These are phyloP conservation scores for Penicillium paneum DNA, from an alignment of 2,329 filamentous ascomycete species.

Conservation along the genomic window DNA sequence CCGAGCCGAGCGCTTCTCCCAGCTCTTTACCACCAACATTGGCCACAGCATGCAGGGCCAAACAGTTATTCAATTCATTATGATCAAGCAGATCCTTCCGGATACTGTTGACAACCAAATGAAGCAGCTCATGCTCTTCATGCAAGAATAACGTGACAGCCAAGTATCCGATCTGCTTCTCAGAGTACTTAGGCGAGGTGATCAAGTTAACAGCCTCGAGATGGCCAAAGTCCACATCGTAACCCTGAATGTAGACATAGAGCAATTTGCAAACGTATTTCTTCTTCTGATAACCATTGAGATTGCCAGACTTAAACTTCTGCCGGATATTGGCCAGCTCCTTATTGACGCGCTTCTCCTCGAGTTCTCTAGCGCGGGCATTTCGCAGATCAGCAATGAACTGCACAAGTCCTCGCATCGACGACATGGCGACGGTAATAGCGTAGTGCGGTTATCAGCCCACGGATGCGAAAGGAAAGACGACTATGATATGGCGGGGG, in stretches of 20 bases:
- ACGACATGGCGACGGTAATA: slow-evolving; percentile 37
- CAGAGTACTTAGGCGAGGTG: slow-evolving; percentile 93
- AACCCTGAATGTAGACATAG: slow-evolving; percentile 98
- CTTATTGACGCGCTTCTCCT: slow-evolving; percentile 99
- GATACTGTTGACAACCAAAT: slow-evolving; percentile 97
- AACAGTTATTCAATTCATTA: slow-evolving; percentile 95
- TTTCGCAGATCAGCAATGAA: slow-evolving; percentile 98
- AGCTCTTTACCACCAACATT: slow-evolving; percentile 97
- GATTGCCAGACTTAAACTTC: slow-evolving; percentile 93
- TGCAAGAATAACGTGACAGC: slow-evolving; percentile 96
- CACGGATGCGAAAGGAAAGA: not conserved
- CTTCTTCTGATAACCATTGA: slow-evolving; percentile 98
- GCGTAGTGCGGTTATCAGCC: not conserved
- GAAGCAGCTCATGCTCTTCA: slow-evolving; percentile 92
- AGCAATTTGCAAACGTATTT: slow-evolving; percentile 99
- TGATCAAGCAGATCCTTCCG: slow-evolving; percentile 91
- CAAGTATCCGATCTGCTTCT: slow-evolving; percentile 98
- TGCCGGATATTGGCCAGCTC: slow-evolving; percentile 97
- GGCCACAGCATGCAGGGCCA: slow-evolving; percentile 94
- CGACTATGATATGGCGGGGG: slow-evolving; percentile 7
- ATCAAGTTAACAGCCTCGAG: slow-evolving; percentile 97
- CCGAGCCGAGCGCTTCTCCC: slow-evolving; percentile 86
- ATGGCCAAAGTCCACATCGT: slow-evolving; percentile 98
- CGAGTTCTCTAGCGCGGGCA: slow-evolving; percentile 87
- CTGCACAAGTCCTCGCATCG: slow-evolving; percentile 76